Conservation (phyloP, 2,329 filamentous ascomycete species). For the Aspergillus tanneri region DNA sequence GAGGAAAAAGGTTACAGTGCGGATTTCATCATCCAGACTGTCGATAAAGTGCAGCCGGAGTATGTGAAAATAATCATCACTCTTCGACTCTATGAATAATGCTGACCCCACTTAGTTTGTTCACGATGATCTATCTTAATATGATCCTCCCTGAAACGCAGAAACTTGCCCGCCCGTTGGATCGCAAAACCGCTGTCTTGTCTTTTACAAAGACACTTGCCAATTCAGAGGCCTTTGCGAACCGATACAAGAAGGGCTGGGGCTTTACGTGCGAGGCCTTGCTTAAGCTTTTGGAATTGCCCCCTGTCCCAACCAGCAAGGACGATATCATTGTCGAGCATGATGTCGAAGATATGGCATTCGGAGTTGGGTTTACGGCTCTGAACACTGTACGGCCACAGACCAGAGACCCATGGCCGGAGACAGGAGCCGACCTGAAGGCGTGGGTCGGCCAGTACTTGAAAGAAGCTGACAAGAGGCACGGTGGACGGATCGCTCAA, state of each 20-base stretch:
- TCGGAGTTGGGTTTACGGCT: slow-evolving; percentile 90
- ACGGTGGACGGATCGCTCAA: slow-evolving; percentile 66
- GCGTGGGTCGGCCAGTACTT: slow-evolving; percentile 80
- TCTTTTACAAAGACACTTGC: slow-evolving; percentile 90
- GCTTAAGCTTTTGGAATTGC: slow-evolving; percentile 83
- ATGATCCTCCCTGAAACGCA: slow-evolving; percentile 88
- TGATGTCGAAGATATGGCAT: slow-evolving; percentile 91
- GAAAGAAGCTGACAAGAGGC: slow-evolving; percentile 71
- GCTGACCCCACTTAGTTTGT: slow-evolving; percentile 54
- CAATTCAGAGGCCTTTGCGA: slow-evolving; percentile 79
- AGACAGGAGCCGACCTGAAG: slow-evolving; percentile 74
- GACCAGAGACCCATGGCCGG: slow-evolving; percentile 76
- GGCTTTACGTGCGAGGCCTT: slow-evolving; percentile 84
- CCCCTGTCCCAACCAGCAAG: slow-evolving; percentile 68
- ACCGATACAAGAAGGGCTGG: slow-evolving; percentile 86
- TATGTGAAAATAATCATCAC: slow-evolving; percentile 34
- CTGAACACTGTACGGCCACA: slow-evolving; percentile 84
- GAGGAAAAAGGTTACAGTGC: slow-evolving; percentile 81
- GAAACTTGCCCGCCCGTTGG: slow-evolving; percentile 79
- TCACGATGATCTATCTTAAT: slow-evolving; percentile 78
- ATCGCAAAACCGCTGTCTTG: slow-evolving; percentile 90
- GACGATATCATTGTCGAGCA: slow-evolving; percentile 80
- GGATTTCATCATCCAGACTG: slow-evolving; percentile 84
- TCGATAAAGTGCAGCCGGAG: slow-evolving; percentile 75
- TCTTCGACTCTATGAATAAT: neutral